Conservation (phyloP, 305 asterid species). For the Fraxinus albicans region DNA sequence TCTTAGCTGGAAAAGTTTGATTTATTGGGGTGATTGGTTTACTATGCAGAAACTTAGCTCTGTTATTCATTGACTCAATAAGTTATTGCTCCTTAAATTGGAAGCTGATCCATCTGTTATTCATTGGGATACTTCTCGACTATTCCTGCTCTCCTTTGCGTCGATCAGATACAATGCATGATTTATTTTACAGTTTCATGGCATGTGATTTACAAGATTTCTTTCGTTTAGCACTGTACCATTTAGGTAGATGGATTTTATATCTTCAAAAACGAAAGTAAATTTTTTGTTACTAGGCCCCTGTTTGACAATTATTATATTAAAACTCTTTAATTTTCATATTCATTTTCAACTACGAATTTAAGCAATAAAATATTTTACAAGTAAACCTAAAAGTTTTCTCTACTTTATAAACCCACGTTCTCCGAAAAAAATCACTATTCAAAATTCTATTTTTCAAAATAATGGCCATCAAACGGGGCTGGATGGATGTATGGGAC, state of each 20-base stretch:
- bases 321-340: no score
- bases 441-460: no score
- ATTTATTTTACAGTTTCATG: background rate
- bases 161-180: background rate
- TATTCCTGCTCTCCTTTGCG: background rate
- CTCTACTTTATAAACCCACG: no score
- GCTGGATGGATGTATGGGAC: background rate
- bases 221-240: background rate
- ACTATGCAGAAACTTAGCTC: background rate
- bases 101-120: background rate
- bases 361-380: no score
- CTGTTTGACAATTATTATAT: no score
- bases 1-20: background rate
- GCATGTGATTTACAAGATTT: background rate
- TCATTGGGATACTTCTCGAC: background rate
- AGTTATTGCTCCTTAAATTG: background rate
- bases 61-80: background rate
- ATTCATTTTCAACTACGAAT: no score
- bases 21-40: background rate
- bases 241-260: background rate
- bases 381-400: no score
- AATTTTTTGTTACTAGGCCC: background rate
- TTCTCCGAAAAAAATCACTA: no score
- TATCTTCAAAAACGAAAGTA: background rate
- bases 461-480: no score